These are phyloP conservation scores for Chlorophyllum brunneum DNA, from an alignment of 768 basidiomycete species.

Conservation along the genomic window DNA sequence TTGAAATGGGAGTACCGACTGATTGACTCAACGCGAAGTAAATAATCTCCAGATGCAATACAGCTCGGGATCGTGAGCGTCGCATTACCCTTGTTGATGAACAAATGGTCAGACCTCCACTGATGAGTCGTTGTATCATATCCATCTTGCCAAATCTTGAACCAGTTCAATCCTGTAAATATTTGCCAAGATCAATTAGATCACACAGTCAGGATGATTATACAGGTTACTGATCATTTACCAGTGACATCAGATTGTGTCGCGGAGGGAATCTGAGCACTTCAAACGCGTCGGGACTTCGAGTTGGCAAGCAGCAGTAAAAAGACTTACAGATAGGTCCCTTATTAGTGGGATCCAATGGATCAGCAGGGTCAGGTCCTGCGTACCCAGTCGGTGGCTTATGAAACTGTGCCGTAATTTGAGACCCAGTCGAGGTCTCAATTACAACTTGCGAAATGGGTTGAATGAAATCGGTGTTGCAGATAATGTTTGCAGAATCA, in stretches of 20 bases:
- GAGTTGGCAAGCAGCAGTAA: background rate
- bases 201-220: no score
- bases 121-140: no score
- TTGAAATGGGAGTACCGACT: no score
- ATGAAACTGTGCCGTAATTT: slow-evolving; percentile 49
- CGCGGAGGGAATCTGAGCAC: slow-evolving; percentile 43
- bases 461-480: slow-evolving; percentile 8
- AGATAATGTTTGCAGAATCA: slow-evolving; percentile 9
- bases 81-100: slow-evolving; percentile 46
- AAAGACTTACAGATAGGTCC: slow-evolving; percentile 48
- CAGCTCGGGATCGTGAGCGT: slow-evolving; percentile 46
- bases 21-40: slow-evolving; percentile 50
- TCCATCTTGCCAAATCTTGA: slow-evolving; percentile 51
- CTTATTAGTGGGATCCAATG: slow-evolving; percentile 47
- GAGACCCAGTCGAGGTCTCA: slow-evolving; percentile 11
- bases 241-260: slow-evolving; percentile 40
- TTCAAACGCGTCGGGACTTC: slow-evolving; percentile 19
- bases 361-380: slow-evolving; percentile 47
- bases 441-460: slow-evolving; percentile 29
- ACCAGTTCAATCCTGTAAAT: slow-evolving; percentile 53
- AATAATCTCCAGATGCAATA: slow-evolving; percentile 43
- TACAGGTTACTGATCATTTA: no score
- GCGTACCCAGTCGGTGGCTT: slow-evolving; percentile 39
- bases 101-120: slow-evolving; percentile 42
- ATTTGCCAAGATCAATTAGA: no score